Evolutionary conservation across 2,329 filamentous ascomycete species (phyloP).

Genomic region (Fusarium subglutinans): DNA sequence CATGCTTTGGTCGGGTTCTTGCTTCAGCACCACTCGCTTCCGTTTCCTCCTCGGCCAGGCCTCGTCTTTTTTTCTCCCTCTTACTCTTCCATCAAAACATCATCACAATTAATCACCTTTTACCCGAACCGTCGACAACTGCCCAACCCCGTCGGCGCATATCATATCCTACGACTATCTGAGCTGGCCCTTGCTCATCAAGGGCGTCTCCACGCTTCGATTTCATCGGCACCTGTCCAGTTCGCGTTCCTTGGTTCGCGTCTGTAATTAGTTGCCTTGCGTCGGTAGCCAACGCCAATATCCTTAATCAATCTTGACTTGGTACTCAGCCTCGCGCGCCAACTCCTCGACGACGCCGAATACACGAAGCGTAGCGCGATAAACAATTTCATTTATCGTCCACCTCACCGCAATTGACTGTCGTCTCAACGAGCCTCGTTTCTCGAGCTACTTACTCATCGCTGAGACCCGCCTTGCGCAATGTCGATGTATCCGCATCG

Average conservation of each 20-base stretch:
- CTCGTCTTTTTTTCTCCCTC: constrained; percentile 42
- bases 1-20: constrained; percentile 18
- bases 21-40: constrained; percentile 33
- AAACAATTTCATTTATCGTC: background rate
- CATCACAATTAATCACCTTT: constrained; percentile 31
- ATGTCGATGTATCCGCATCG: constrained; percentile 93
- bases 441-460: constrained; percentile 17
- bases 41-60: constrained; percentile 38
- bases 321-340: constrained; percentile 36
- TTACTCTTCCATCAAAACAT: constrained; percentile 44
- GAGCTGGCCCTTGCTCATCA: constrained; percentile 10
- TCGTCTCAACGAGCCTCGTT: constrained; percentile 22
- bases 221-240: background rate
- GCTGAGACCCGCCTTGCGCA: constrained; percentile 36
- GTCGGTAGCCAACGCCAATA: constrained; percentile 28
- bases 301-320: constrained; percentile 14
- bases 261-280: constrained; percentile 16
- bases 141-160: constrained; percentile 7
- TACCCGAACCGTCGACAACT: constrained; percentile 28
- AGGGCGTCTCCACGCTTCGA: background rate
- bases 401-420: background rate
- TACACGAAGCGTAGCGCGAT: constrained; percentile 15
- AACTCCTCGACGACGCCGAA: constrained; percentile 19
- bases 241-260: constrained; percentile 29
- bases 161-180: constrained; percentile 2